phyloP scores from a whole-genome alignment of 2,329 filamentous ascomycete genomes.

The Cladophialophora psammophila region DNA sequence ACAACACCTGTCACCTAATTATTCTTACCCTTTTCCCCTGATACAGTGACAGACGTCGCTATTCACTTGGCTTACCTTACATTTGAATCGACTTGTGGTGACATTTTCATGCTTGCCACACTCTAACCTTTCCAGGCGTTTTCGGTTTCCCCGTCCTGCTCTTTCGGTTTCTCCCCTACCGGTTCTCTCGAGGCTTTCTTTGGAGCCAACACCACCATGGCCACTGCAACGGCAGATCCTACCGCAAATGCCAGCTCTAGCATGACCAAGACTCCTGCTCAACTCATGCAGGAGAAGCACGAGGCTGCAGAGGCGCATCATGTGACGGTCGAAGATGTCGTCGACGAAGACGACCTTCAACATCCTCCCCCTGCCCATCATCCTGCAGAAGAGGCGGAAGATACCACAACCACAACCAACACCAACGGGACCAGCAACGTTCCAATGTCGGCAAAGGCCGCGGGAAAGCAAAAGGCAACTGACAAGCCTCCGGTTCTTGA shows the following conservation, averaged over 20 bases:
- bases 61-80: constrained; percentile 1
- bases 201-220: constrained; percentile 34
- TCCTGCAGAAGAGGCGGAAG: constrained; percentile 38
- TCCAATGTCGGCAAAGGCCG: constrained; percentile 68
- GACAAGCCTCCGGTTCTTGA: constrained; percentile 66
- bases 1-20: constrained; percentile 1
- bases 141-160: constrained; percentile 34
- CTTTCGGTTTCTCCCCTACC: constrained; percentile 31
- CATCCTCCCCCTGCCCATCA: constrained; percentile 60
- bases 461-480: constrained; percentile 69
- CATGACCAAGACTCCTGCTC: constrained; percentile 56
- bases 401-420: constrained; percentile 43
- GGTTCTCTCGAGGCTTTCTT: constrained; percentile 37
- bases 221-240: constrained; percentile 31
- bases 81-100: background rate
- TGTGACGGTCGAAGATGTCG: constrained; percentile 78
- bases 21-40: background rate
- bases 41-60: constrained; percentile 5
- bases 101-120: constrained; percentile 28
- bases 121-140: constrained; percentile 18
- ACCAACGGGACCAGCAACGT: constrained; percentile 57
- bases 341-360: constrained; percentile 77
- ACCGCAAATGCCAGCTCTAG: constrained; percentile 38
- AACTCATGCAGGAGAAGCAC: constrained; percentile 62
- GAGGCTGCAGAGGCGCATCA: constrained; percentile 62